Evolutionary conservation across 2,329 filamentous ascomycete genomes (phyloP).

Genomic region (Aspergillus cejpii): DNA sequence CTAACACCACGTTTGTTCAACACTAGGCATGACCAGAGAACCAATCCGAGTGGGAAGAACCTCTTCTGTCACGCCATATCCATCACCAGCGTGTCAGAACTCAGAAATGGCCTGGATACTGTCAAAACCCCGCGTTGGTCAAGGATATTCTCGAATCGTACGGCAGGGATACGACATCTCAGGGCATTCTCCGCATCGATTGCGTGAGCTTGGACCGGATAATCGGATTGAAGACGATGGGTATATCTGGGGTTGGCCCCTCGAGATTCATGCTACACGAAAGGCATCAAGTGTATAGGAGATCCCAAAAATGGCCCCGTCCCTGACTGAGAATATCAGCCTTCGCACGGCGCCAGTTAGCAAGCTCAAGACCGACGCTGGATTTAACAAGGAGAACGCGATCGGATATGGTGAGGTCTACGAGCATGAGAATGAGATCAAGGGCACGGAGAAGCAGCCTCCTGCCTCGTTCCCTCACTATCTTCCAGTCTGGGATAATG

Average conservation of each 20-base stretch:
- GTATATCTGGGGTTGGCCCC: slow-evolving; percentile 7
- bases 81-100: no score
- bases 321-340: slow-evolving; percentile 26
- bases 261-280: not conserved
- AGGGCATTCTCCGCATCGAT: slow-evolving; percentile 21
- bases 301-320: slow-evolving; percentile 29
- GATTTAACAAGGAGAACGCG: slow-evolving; percentile 34
- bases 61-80: slow-evolving; percentile 9
- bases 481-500: slow-evolving; percentile 62
- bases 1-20: no score
- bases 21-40: no score
- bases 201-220: slow-evolving; percentile 16
- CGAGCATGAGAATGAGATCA: slow-evolving; percentile 47
- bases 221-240: slow-evolving; percentile 5
- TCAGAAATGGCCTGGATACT: not conserved
- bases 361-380: slow-evolving; percentile 26
- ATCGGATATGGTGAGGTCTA: slow-evolving; percentile 28
- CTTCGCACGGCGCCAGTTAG: slow-evolving; percentile 23
- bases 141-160: not conserved
- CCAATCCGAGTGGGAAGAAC: no score
- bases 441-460: slow-evolving; percentile 49
- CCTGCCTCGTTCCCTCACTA: slow-evolving; percentile 64
- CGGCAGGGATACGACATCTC: slow-evolving; percentile 1
- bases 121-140: slow-evolving; percentile 5
- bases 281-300: not conserved